Conservation (phyloP, 805 yeast genomes). For the Monosporozyma yasuniensis region DNA sequence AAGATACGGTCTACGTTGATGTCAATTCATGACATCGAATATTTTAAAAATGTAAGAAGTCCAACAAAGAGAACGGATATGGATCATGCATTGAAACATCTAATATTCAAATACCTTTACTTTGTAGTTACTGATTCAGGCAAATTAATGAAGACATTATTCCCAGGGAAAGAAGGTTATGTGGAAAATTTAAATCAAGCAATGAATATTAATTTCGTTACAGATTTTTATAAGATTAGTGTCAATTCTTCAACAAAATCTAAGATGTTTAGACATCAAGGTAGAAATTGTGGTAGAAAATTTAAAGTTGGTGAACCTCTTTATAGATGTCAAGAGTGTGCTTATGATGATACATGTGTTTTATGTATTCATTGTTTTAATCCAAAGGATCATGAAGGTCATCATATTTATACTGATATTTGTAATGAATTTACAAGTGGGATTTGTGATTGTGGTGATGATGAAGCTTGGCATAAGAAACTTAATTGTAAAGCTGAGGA, state of each 20-base stretch:
- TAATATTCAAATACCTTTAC: slow-evolving; percentile 25
- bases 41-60: slow-evolving; percentile 17
- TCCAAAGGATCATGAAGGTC: slow-evolving; percentile 56
- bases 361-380: slow-evolving; percentile 67
- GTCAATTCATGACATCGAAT: slow-evolving; percentile 14
- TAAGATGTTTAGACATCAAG: slow-evolving; percentile 36
- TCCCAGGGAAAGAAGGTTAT: slow-evolving; percentile 16
- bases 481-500: slow-evolving; percentile 41
- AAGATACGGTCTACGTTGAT: slow-evolving; percentile 9
- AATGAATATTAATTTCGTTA: slow-evolving; percentile 9
- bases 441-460: slow-evolving; percentile 69
- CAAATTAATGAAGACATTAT: slow-evolving; percentile 26
- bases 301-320: slow-evolving; percentile 56
- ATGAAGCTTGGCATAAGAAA: slow-evolving; percentile 47
- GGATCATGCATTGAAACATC: slow-evolving; percentile 19
- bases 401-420: slow-evolving; percentile 47
- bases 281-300: slow-evolving; percentile 61
- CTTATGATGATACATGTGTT: slow-evolving; percentile 70
- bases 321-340: slow-evolving; percentile 69
- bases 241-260: slow-evolving; percentile 3
- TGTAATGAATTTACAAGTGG: slow-evolving; percentile 44
- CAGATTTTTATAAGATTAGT: slow-evolving; percentile 6
- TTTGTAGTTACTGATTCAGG: slow-evolving; percentile 35
- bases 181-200: slow-evolving; percentile 17
- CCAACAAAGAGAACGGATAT: slow-evolving; percentile 24